Conservation (phyloP, 139 green algal genomes). For the Closterium sp. region DNA sequence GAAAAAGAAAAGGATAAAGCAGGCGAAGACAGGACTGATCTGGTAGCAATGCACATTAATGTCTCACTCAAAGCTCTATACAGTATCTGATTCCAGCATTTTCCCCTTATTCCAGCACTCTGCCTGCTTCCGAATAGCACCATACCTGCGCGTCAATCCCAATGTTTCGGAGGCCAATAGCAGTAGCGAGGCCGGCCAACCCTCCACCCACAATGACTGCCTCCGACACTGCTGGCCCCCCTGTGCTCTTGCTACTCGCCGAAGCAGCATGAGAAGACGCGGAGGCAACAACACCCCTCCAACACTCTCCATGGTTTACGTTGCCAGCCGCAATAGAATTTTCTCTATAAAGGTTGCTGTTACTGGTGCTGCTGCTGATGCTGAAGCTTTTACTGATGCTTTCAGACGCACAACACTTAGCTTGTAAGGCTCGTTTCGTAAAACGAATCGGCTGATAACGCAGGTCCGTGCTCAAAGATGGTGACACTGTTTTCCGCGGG, state of each 20-base stretch:
- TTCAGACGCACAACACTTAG: neutral
- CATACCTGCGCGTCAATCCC: slow-evolving; percentile 18
- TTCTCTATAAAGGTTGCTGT: neutral
- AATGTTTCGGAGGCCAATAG: slow-evolving; percentile 5
- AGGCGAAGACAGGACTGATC: no score
- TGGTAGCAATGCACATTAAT: no score
- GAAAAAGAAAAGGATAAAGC: no score
- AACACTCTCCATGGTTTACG: no score
- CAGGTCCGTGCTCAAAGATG: neutral
- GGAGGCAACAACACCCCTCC: neutral
- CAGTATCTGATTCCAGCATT: neutral
- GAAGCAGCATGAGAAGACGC: neutral
- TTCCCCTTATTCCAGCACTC: no score
- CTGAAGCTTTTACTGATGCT: neutral
- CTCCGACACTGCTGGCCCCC: neutral
- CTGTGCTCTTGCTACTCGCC: neutral
- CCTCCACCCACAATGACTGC: slow-evolving; percentile 20
- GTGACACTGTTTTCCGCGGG: neutral
- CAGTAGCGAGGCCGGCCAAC: neutral
- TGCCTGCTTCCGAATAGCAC: no score
- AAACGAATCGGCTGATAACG: neutral
- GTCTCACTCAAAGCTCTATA: neutral
- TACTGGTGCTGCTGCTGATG: neutral
- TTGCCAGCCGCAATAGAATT: neutral
- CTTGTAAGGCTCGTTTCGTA: neutral